A percentile compares a stretch with the other conserved stretches of the same genome.
phyloP scores from a whole-genome alignment of 2,329 filamentous ascomycete species.

The Aspergillus hiratsukae region DNA sequence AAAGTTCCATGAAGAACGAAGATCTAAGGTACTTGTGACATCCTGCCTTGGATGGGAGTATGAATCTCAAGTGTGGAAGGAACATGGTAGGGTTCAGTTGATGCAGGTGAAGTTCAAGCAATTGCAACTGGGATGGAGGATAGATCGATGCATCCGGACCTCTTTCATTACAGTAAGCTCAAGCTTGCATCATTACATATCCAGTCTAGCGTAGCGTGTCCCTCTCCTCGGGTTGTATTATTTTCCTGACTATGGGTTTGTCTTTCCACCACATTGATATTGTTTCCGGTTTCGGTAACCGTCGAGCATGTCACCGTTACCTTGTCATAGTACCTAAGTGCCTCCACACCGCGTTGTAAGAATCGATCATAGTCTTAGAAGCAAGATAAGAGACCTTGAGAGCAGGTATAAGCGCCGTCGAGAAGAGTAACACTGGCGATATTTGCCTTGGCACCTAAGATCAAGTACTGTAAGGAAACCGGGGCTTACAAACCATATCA shows the following conservation, averaged over 20 bases:
- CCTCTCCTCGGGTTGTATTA: not conserved
- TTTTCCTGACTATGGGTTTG: not conserved
- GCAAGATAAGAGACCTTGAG: not conserved
- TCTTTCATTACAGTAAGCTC: not conserved
- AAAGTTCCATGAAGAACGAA: not conserved
- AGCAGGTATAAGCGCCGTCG: not conserved
- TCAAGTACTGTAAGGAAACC: not conserved
- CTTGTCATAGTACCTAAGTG: not conserved
- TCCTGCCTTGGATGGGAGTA: not conserved
- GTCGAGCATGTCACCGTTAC: slow-evolving; percentile 8
- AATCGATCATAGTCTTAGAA: not conserved
- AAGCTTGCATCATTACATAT: not conserved
- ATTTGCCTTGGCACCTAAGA: not conserved
- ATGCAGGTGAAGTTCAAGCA: not conserved
- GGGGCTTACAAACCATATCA: not conserved
- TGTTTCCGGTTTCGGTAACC: slow-evolving; percentile 20
- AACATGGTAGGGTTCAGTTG: not conserved
- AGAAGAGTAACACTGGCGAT: not conserved
- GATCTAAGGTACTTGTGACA: not conserved
- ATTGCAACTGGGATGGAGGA: not conserved
- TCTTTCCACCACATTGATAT: slow-evolving; percentile 4
- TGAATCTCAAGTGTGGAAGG: not conserved
- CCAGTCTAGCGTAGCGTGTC: not conserved
- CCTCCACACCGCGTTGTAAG: not conserved
- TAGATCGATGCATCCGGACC: not conserved